A percentile compares a stretch with the other conserved stretches of the same genome.
phyloP scores from a whole-genome alignment of 495 filamentous ascomycete genomes.

The Hypoxylon perforatum region DNA sequence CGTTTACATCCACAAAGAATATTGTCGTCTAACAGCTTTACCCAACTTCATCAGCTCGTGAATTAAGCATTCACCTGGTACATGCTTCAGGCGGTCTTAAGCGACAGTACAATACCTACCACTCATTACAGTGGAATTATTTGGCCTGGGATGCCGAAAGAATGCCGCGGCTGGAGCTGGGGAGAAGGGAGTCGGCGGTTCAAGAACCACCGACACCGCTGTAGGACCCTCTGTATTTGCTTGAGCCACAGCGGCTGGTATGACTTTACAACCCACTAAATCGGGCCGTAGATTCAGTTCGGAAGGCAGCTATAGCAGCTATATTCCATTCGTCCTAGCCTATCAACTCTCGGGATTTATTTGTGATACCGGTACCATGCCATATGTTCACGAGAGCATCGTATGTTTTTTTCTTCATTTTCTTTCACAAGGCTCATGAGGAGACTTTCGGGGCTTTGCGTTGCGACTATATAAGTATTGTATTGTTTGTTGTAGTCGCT shows the following conservation, averaged over 20 bases:
- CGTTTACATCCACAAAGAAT: slow-evolving; percentile 3
- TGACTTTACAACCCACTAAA: slow-evolving; percentile 12
- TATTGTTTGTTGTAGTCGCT: slow-evolving; percentile 11
- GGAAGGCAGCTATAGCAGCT: slow-evolving; percentile 7
- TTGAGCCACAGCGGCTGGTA: slow-evolving; percentile 11
- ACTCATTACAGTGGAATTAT: neutral
- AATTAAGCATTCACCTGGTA: slow-evolving; percentile 13
- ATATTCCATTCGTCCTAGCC: slow-evolving; percentile 24
- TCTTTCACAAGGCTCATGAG: neutral
- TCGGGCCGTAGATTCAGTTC: slow-evolving; percentile 21
- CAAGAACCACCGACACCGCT: slow-evolving; percentile 22
- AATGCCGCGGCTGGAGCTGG: slow-evolving; percentile 31
- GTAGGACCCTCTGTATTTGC: neutral
- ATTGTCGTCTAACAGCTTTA: slow-evolving; percentile 9
- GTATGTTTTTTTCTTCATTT: slow-evolving; percentile 4
- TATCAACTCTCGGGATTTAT: slow-evolving; percentile 26
- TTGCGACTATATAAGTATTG: slow-evolving; percentile 9
- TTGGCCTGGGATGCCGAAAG: slow-evolving; percentile 9
- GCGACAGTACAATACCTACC: neutral
- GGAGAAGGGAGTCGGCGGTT: slow-evolving; percentile 24
- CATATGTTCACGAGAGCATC: slow-evolving; percentile 22
- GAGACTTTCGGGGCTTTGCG: neutral
- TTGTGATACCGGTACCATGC: slow-evolving; percentile 28
- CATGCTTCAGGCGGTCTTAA: slow-evolving; percentile 1
- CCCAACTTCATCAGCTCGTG: slow-evolving; percentile 27